These are phyloP conservation scores for Ceratocystis harringtonii DNA, from an alignment of 2,329 filamentous ascomycete genomes.

Conservation along the genomic window DNA sequence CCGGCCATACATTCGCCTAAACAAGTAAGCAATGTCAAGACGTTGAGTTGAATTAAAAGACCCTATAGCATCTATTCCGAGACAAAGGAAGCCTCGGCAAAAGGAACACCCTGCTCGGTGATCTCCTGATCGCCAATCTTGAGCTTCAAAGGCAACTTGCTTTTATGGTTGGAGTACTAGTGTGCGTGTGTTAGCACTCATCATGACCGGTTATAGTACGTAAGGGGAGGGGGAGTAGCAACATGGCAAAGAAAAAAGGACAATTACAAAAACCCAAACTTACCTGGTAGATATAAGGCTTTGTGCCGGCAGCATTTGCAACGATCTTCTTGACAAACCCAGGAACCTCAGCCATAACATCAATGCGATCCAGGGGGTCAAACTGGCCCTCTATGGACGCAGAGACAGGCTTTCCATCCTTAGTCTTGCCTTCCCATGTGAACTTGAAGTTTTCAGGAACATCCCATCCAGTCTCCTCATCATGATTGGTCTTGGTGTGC, in stretches of 20 bases:
- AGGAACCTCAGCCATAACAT: conserved; percentile 93
- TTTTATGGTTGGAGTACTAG: conserved; percentile 54
- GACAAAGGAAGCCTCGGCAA: conserved; percentile 94
- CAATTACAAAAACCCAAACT: background rate
- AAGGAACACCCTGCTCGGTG: conserved; percentile 62
- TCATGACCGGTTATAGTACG: background rate
- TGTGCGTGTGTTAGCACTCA: conserved; percentile 20
- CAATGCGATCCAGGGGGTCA: conserved; percentile 57
- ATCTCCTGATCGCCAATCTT: conserved; percentile 70
- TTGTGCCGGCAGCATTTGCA: conserved; percentile 73
- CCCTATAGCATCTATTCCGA: conserved; percentile 32
- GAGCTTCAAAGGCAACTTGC: conserved; percentile 58
- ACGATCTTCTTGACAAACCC: conserved; percentile 92
- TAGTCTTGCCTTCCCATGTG: conserved; percentile 61
- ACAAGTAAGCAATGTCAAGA: conserved; percentile 19
- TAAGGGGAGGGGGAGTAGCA: background rate
- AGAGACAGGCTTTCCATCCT: conserved; percentile 58
- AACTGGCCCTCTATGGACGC: conserved; percentile 56
- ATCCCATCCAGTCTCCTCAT: conserved; percentile 73
- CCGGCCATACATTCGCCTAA: background rate
- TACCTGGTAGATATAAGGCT: conserved; percentile 96
- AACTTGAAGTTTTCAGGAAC: conserved; percentile 65
- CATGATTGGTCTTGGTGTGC: conserved; percentile 55
- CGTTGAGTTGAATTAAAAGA: conserved; percentile 19
- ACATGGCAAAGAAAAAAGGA: background rate